Evolutionary conservation across 495 filamentous ascomycete species (phyloP).

Genomic region (Hyaloscypha variabilis): DNA sequence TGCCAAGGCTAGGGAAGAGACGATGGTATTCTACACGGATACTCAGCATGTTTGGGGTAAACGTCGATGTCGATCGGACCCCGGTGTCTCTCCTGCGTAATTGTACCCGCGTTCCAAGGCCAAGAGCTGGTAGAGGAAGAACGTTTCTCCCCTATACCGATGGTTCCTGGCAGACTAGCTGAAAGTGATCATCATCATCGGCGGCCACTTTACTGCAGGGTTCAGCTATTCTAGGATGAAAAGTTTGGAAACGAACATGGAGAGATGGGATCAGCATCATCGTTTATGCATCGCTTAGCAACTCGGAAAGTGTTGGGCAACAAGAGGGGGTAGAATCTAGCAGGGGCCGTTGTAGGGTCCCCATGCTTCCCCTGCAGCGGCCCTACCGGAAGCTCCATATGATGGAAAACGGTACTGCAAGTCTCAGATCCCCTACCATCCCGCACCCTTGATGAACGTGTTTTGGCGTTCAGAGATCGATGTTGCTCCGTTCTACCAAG

Average conservation of each 20-base stretch:
- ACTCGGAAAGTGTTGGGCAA: neutral
- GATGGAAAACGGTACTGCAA: neutral
- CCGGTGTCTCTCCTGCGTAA: slow-evolving; percentile 4
- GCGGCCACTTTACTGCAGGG: slow-evolving; percentile 4
- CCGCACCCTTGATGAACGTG: neutral
- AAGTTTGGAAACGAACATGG: slow-evolving; percentile 1
- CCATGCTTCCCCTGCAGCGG: neutral
- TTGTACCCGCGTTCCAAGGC: neutral
- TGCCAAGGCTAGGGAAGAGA: neutral
- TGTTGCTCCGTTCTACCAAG: neutral
- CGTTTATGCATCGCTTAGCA: slow-evolving; percentile 2
- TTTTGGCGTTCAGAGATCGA: neutral
- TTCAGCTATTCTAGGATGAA: slow-evolving; percentile 11
- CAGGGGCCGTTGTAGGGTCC: neutral
- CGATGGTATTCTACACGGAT: neutral
- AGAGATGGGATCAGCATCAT: slow-evolving; percentile 10
- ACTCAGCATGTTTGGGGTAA: neutral
- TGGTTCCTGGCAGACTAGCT: slow-evolving; percentile 8
- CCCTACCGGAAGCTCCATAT: neutral
- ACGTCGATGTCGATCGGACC: slow-evolving; percentile 13
- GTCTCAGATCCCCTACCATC: neutral
- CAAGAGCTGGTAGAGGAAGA: neutral
- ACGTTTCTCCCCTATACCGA: neutral
- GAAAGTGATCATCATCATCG: neutral
- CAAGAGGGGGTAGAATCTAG: neutral